These are phyloP conservation scores for Hortiboletus campestris DNA, from an alignment of 768 basidiomycete genomes.

Conservation along the genomic window DNA sequence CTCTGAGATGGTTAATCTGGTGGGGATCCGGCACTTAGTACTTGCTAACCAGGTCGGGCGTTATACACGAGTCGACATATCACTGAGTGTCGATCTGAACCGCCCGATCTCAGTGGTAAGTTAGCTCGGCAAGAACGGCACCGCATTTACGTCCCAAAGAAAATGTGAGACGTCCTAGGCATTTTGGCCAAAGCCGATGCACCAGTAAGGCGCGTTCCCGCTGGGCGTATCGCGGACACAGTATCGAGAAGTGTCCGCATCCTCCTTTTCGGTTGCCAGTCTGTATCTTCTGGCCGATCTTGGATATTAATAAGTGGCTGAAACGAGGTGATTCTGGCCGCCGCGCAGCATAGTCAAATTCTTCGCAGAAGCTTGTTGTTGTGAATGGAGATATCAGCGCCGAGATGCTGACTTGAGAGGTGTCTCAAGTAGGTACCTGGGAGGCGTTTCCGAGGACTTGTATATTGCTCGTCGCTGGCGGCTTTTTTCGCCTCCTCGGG, in stretches of 20 bases:
- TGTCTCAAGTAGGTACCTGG: not conserved
- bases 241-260: not conserved
- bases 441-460: conserved; percentile 2
- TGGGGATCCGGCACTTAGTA: not conserved
- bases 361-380: not conserved
- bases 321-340: not conserved
- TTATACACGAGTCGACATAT: too few relatives aligned
- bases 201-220: not conserved
- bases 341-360: not conserved
- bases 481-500: not conserved
- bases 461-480: not conserved
- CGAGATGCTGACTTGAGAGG: not conserved
- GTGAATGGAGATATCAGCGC: not conserved
- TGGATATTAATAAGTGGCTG: not conserved
- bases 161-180: not conserved
- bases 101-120: too few relatives aligned
- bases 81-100: too few relatives aligned
- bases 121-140: too few relatives aligned
- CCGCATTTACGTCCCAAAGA: not conserved
- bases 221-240: not conserved
- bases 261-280: not conserved
- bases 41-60: too few relatives aligned
- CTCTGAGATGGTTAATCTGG: not conserved
- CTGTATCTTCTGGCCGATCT: not conserved
- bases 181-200: not conserved